A percentile compares a stretch with the other conserved stretches of the same genome.
These are phyloP conservation scores for Simmondsia chinensis DNA, from an alignment of 148 eudicot species.

Conservation along the genomic window DNA sequence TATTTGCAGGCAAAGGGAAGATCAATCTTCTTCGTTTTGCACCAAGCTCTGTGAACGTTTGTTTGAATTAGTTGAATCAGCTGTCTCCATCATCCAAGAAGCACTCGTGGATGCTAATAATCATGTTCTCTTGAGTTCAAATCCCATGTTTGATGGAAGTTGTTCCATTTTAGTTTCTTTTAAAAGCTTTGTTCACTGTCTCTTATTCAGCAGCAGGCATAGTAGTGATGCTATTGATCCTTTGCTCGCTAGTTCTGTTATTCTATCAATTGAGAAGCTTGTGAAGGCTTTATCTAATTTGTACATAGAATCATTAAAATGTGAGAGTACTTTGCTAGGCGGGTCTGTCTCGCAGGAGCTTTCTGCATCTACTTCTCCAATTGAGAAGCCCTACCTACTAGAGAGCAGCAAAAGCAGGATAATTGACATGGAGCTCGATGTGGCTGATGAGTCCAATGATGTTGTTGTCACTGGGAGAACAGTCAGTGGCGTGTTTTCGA, in stretches of 20 bases:
- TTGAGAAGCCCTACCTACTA: conserved; percentile 19
- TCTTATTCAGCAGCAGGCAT: conserved; percentile 31
- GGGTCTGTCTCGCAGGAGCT: conserved; percentile 22
- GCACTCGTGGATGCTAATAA: conserved; percentile 21
- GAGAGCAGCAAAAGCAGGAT: conserved; percentile 32
- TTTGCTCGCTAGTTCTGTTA: conserved; percentile 22
- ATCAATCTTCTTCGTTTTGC: conserved; percentile 30
- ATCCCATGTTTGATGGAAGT: conserved; percentile 36
- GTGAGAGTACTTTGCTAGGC: conserved; percentile 21
- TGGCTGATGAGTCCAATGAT: conserved; percentile 49
- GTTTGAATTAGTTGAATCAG: conserved; percentile 47
- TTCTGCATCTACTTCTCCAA: conserved; percentile 23
- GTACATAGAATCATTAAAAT: conserved; percentile 38
- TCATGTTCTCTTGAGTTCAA: conserved; percentile 34
- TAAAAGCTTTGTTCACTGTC: conserved; percentile 51
- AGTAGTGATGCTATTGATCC: conserved; percentile 22
- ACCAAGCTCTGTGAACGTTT: conserved; percentile 38
- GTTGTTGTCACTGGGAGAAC: conserved; percentile 22
- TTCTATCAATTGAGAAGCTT: conserved; percentile 53
- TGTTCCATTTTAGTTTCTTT: conserved; percentile 31
- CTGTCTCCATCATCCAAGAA: conserved; percentile 43
- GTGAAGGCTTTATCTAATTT: conserved; percentile 38
- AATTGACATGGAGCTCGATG: conserved; percentile 80
- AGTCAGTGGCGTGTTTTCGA: conserved; percentile 22
- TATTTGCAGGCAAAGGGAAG: conserved; percentile 45